Base-by-base conservation (phyloP, 164 flowering plant genomes). In the Saururus chinensis region DNA sequence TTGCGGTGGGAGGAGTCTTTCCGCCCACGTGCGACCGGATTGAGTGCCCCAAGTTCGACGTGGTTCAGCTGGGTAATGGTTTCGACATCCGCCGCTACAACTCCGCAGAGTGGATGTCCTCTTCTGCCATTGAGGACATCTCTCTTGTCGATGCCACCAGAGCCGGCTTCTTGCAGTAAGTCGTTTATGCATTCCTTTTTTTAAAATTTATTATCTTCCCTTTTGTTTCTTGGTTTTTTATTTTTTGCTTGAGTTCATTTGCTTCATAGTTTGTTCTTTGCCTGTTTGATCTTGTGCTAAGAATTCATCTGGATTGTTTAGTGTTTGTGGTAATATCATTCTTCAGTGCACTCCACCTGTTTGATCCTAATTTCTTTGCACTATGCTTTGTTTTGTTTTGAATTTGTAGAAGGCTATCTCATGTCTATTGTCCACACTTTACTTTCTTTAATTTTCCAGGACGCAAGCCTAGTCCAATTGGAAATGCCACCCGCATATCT, bases 11-110 rank as follows among this genome's bases (percentile, higher is more conserved):
- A 1, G 74, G 62, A 1, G 35, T 51, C 23, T 59, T 59, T 53
- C 88, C 91, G 0, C 82, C 89, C 0, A 23, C 91, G 0, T 92
- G 98, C 68, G 65, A 35, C 53, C 81, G 87, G 21, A 92, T 92
- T 23, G 98, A 92, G 77, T 92, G 96, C 63, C 98, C 96, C 0
- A 71, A 52, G 55, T 86, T 66, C 61, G 88, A 80, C 25, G 72
- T 82, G 22, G 55, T 84, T 59, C 67, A 75, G 6, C 45, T 19
- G 0, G 95, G 85, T 23, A 71, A 84, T 68, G 93, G 84, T 40
- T 92, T 67, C 53, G 96, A 92, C 53, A 86, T 92, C 48, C 86
- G 96, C 5, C 80, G 85, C 14, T 92, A 86, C 40, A 74, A 83
- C 60, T 81, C 84, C 0, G 24, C 87, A 6, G 76, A 80, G 25